These are phyloP conservation scores for Diaporthe sp. DNA, from an alignment of 2,329 filamentous ascomycete genomes.

Conservation along the genomic window DNA sequence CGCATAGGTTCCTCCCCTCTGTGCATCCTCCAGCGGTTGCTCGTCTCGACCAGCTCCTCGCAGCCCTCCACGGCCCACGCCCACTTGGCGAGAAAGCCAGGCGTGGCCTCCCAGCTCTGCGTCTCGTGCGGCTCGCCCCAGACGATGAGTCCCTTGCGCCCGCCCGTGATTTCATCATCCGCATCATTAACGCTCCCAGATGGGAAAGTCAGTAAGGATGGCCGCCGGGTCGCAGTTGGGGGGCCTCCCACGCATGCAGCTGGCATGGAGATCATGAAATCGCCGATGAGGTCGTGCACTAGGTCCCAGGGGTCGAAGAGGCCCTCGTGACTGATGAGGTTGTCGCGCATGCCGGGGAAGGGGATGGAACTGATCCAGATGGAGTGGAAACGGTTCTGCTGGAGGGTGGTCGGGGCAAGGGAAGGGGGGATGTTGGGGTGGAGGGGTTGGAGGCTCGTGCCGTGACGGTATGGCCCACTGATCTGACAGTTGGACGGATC, in stretches of 20 bases:
- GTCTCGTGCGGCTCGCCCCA: slow-evolving; percentile 10
- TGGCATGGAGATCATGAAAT: not conserved
- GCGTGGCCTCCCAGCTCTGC: not conserved
- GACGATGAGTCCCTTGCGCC: not conserved
- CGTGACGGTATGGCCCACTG: not conserved
- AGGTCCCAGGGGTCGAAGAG: not conserved
- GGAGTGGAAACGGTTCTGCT: not conserved
- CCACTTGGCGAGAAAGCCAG: not conserved
- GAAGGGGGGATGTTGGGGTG: not conserved
- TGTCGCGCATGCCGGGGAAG: not conserved
- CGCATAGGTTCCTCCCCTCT: not conserved
- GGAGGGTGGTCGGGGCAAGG: not conserved
- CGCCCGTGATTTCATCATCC: not conserved
- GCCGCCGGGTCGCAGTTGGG: not conserved
- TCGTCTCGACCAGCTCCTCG: not conserved
- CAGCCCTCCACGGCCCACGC: slow-evolving; percentile 8
- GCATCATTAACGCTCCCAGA: not conserved
- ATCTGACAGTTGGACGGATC: not conserved
- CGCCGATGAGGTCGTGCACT: not conserved
- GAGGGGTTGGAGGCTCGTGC: not conserved
- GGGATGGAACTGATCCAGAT: not conserved
- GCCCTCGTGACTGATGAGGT: not conserved
- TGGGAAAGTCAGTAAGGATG: not conserved
- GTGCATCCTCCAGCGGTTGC: slow-evolving; percentile 7
- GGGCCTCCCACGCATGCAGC: not conserved